A percentile compares a stretch with the other conserved stretches of the same genome.
Evolutionary conservation across 805 yeast species (phyloP).

Genomic region (Kodamaea sagamina): DNA sequence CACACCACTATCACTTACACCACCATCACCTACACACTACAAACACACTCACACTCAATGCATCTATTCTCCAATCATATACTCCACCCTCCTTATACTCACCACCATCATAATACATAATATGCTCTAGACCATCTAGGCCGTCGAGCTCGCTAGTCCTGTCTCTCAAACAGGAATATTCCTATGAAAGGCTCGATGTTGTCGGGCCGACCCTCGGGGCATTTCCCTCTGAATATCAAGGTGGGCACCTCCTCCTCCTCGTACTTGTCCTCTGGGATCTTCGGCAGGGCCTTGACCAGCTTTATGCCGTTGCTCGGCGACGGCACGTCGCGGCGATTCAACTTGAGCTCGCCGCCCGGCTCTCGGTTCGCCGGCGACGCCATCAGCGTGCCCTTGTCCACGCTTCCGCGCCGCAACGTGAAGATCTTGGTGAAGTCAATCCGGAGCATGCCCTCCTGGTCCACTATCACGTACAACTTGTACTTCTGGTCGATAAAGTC

Average conservation of each 20-base stretch:
- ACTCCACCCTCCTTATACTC: too few species aligned
- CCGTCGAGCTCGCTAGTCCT: slow-evolving; percentile 23
- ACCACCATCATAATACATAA: not conserved
- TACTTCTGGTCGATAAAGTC: slow-evolving; percentile 50
- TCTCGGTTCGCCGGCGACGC: not conserved
- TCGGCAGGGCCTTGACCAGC: slow-evolving; percentile 7
- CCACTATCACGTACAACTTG: slow-evolving; percentile 51
- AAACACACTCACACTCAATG: too few species aligned
- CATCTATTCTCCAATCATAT: too few species aligned
- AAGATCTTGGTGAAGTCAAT: slow-evolving; percentile 54
- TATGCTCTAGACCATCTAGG: not conserved
- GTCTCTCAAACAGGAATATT: slow-evolving; percentile 52
- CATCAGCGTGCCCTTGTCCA: slow-evolving; percentile 10
- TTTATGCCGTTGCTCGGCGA: slow-evolving; percentile 11
- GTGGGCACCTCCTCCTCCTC: slow-evolving; percentile 48
- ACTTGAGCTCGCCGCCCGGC: not conserved
- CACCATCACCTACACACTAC: too few species aligned
- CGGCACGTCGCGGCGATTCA: not conserved
- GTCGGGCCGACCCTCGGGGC: slow-evolving; percentile 56
- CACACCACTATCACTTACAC: too few species aligned
- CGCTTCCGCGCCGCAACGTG: slow-evolving; percentile 7
- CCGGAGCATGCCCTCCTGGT: slow-evolving; percentile 46
- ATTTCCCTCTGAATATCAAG: slow-evolving; percentile 50
- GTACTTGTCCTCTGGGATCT: slow-evolving; percentile 29
- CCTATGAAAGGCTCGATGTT: slow-evolving; percentile 56